Evolutionary conservation across 305 asterid genomes (phyloP), one percentile per base, ranked within the genome.

Genomic region (Fraxinus velutina): DNA sequence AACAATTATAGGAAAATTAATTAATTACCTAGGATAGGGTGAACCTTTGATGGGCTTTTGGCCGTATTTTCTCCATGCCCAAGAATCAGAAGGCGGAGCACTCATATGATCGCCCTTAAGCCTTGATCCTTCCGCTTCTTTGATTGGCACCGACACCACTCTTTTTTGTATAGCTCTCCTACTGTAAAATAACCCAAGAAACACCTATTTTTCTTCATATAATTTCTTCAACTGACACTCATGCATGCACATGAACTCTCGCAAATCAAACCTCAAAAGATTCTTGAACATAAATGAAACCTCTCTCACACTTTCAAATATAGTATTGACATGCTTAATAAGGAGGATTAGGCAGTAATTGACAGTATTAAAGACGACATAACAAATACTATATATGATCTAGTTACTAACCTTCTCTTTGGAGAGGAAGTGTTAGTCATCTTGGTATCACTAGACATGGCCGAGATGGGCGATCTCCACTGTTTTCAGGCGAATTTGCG

Each of bases 41-140:
- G 99, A 96, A 30, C 99, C 99, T 85, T 96, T 96, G 81, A 96
- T 94, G 77, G 99, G 99, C 84, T 96, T 96, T 81, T 96, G 99
- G 57, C 99, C 99, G 86, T 96, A 96, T 86, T 96, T 96, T 68
- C 99, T 88, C 99, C 99, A 96, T 42, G 98, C 92, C 97, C 99
- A 96, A 42, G 97, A 92, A 92, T 96, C 99, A 9, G 93, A 91
- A 83, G 98, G 99, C 17, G 99, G 99, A 86, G 95, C 82, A 15
- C 92, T 91, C 87, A 90, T 89, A 82, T 85, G 93, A 83, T 96
- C 99, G 24, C 92, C 91, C 86, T 92, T 96, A 86, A 87, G 75
- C 74, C 93, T 83, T 15, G 90, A 84, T 10, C 97, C 98, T 33
- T 92, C 97, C 4, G 80, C 86, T 84, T 93, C 98, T 78, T 84